Percentiles rank a stretch among this genome's conserved stretches.
Conservation (phyloP, 2,329 filamentous ascomycete genomes). For the Neurospora sp. region DNA sequence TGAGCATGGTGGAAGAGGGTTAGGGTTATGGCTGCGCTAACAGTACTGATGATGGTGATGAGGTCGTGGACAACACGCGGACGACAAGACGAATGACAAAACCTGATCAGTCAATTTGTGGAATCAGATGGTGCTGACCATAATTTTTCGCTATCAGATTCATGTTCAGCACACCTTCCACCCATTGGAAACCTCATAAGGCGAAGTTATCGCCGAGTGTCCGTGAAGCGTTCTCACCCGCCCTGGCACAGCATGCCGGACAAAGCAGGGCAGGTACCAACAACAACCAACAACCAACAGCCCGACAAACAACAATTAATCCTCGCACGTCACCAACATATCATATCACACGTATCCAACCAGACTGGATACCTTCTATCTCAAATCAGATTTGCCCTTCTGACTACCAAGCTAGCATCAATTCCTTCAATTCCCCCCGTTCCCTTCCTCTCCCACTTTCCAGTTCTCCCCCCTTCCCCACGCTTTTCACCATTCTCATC, state of each 20-base stretch:
- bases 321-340: neutral
- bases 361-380: neutral
- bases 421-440: too few species aligned
- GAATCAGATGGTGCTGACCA: neutral
- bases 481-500: too few species aligned
- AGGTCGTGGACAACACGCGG: neutral
- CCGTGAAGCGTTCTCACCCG: neutral
- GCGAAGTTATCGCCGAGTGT: neutral
- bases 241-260: neutral
- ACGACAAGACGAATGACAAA: neutral
- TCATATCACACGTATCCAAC: neutral
- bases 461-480: too few species aligned
- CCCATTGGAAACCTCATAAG: rapidly evolving
- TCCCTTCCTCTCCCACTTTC: too few species aligned
- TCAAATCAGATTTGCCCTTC: too few species aligned
- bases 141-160: rapidly evolving
- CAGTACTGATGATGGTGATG: neutral
- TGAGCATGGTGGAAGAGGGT: neutral
- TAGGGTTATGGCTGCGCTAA: neutral
- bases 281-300: neutral
- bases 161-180: rapidly evolving
- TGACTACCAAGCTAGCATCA: too few species aligned
- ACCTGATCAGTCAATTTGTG: neutral
- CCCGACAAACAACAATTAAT: neutral
- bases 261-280: neutral